Evolutionary conservation across 768 basidiomycete genomes (phyloP), one percentile per base, ranked within the genome.

Genomic region (Phylloporus sp.): DNA sequence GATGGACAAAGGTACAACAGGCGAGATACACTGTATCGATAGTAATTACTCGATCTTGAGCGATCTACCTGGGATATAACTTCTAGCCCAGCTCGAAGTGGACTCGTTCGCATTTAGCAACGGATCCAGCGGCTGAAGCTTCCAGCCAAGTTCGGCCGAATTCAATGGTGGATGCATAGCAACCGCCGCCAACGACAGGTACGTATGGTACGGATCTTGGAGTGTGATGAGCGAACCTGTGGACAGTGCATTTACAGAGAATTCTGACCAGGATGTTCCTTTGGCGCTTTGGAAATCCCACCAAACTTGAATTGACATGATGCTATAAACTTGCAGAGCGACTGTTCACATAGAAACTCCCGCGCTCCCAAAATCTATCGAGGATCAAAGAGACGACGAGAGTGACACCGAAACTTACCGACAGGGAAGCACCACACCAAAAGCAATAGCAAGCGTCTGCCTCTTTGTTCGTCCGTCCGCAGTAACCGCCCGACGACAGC

Each of bases 391-490:
- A 32, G 11, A 24, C 13, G 15, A 43, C 14, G 21, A 20, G 17
- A 24, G 22, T 24, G 28, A 15, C 23, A 44, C 31, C 9, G 27
- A 20, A 31, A 62, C 78, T 42, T 52, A 94, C 94, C 60, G 77
- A 67, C 9, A 97, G 66, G 0, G 89, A 75, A 9, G 83, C 93
- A 4, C 89, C 85, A 55, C 86, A 86, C 95, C 95, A 99, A 65
- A 96, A 98, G 53, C 88, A 90, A 66, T 99, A 99, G 63, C 95
- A 99, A 3, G 92, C 89, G 53, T 98, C 95, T 6, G 86, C 78
- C 5, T 76, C 72, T 68, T 99, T 99, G 48, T 81, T 84, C 2
- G 91, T 91, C 20, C 95, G 77, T 3, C 95, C 95, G 55, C 85
- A 72, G 60, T 92, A 96, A 0, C 95, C 95, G 0, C 91, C 91